Evolutionary conservation across 2,329 filamentous ascomycete species (phyloP).

Genomic region (Diaporthe vaccinii): DNA sequence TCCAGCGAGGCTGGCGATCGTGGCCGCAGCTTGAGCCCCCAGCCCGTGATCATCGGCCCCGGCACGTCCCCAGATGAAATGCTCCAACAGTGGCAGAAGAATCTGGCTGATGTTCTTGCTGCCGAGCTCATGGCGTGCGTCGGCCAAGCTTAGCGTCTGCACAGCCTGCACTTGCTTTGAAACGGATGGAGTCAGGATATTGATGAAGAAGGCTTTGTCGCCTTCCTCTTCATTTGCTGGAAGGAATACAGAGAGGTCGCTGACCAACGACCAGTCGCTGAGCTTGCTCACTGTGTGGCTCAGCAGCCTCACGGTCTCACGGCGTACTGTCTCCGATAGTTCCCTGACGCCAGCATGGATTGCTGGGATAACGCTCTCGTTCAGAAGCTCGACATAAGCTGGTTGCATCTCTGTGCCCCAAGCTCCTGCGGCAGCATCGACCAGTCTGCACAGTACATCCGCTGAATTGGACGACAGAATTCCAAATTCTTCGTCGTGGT

Average conservation of each 20-base stretch:
- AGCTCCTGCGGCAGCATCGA: conserved; percentile 71
- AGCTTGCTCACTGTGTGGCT: conserved; percentile 82
- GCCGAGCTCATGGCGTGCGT: conserved; percentile 73
- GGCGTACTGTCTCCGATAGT: conserved; percentile 84
- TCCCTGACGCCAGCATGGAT: conserved; percentile 83
- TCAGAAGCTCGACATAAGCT: conserved; percentile 71
- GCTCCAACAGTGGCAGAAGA: conserved; percentile 91
- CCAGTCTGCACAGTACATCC: conserved; percentile 82
- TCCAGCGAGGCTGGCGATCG: conserved; percentile 80
- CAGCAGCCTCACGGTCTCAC: conserved; percentile 85
- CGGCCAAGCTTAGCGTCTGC: conserved; percentile 79
- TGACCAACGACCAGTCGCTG: conserved; percentile 77
- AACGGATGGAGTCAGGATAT: conserved; percentile 90
- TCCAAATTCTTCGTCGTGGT: conserved; percentile 88
- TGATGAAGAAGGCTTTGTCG: conserved; percentile 86
- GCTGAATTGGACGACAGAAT: conserved; percentile 86
- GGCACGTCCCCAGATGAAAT: conserved; percentile 90
- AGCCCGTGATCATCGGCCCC: conserved; percentile 84
- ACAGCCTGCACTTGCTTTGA: conserved; percentile 88
- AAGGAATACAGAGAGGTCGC: conserved; percentile 80
- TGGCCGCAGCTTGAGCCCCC: conserved; percentile 86
- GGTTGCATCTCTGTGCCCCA: conserved; percentile 56
- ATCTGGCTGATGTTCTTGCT: conserved; percentile 87
- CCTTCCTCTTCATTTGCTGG: conserved; percentile 73
- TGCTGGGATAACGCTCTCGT: conserved; percentile 77